Evolutionary conservation across 2,329 filamentous ascomycete genomes (phyloP), one percentile per base, ranked within the genome.

Genomic region (Simplicillium sp.): DNA sequence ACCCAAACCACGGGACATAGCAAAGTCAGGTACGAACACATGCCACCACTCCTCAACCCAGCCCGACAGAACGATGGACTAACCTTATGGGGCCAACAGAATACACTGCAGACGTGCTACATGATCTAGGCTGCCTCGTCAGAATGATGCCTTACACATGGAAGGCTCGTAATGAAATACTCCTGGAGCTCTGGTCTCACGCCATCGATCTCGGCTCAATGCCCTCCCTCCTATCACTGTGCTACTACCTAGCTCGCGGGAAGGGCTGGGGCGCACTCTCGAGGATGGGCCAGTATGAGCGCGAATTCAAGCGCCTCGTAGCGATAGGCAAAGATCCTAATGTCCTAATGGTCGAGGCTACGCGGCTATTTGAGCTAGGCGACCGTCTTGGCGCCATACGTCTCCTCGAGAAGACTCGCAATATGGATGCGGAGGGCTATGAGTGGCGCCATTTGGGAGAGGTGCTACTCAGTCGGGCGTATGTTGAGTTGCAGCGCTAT

Each of bases 321-420:
- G 34, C 47, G 11, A 41, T 45, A 25, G 55, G 50, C 18, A 51
- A 47, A n/a, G 52, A 66, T 31, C 50, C 59, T 3, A 51, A 66
- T 35, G 64, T 60, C 28, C 48, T 65, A 16, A 54, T 57, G 4
- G 48, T 54, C 8, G 54, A 64, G 34, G 64, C 57, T 13, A 52
- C 57, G 39, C 18, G 49, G 18, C 52, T 59, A 11, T 51, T 50
- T 37, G 36, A 38, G 18, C 44, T 50, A 32, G 52, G 20, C 20
- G 9, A 25, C 20, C 20, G 9, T 9, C 20, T 6, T 9, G 20
- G 20, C 9, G 20, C 20, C 9, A 9, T 9, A 9, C 5, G 9
- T 6, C 9, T 25, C 6, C 20, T 25, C 5, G 20, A 25, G 9
- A 5, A 9, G 9, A 9, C 9, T 6, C 20, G 20, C 9, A 25